A percentile compares a stretch with the other conserved stretches of the same genome.
phyloP scores from a whole-genome alignment of 2,329 filamentous ascomycete genomes.

The Penicillium capsulatum region DNA sequence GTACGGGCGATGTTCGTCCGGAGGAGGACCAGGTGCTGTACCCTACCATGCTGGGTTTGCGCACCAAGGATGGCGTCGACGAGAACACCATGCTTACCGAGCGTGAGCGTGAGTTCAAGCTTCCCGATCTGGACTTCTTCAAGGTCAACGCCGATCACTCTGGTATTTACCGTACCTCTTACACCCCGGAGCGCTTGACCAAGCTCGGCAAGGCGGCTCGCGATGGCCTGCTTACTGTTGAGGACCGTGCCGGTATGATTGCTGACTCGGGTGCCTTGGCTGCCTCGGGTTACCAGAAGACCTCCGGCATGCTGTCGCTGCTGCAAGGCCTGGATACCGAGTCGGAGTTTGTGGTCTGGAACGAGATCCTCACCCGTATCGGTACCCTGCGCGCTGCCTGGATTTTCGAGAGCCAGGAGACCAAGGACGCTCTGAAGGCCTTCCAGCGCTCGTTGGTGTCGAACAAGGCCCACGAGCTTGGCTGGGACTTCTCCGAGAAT shows the following conservation, averaged over 20 bases:
- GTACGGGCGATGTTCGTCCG: conserved; percentile 87
- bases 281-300: conserved; percentile 87
- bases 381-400: conserved; percentile 76
- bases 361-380: conserved; percentile 77
- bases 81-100: conserved; percentile 67
- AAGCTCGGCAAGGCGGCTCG: conserved; percentile 87
- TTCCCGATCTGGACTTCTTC: conserved; percentile 81
- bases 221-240: conserved; percentile 71
- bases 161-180: conserved; percentile 85
- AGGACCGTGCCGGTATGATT: conserved; percentile 93
- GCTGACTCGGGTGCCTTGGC: conserved; percentile 87
- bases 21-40: conserved; percentile 87
- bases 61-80: conserved; percentile 77
- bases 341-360: conserved; percentile 90
- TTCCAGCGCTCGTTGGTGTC: conserved; percentile 78
- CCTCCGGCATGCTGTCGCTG: conserved; percentile 79
- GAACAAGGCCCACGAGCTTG: conserved; percentile 76
- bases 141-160: conserved; percentile 96
- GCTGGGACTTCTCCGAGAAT: conserved; percentile 78
- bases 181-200: conserved; percentile 73
- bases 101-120: conserved; percentile 72
- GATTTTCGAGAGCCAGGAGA: conserved; percentile 75
- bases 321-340: conserved; percentile 79
- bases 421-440: conserved; percentile 69
- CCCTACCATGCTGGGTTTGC: conserved; percentile 82